Base-by-base conservation (phyloP, 768 basidiomycete species). In the Calocybe cyanea region DNA sequence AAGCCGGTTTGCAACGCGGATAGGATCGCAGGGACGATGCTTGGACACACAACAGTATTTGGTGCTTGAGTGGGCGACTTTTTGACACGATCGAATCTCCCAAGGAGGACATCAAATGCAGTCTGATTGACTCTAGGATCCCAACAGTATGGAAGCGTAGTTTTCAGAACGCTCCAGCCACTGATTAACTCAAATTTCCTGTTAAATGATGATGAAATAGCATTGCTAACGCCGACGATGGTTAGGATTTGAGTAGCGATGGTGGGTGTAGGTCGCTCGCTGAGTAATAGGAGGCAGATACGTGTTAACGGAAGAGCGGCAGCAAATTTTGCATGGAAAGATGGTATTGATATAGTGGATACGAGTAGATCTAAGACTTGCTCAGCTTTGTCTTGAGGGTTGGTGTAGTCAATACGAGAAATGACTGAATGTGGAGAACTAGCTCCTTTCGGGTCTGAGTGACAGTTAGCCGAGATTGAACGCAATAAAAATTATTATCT, bases 161-260 rank as follows among this genome's bases (percentile, higher is more conserved):
- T 73, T 59, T 81, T 85, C 28, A 95, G 60, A 2, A 86, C 71
- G 37, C 72, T 81, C 86, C 92, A 95, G 7, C 93, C 93, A 42
- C 83, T 84, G 30, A 88, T 81, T 1, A 87, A 68, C 60, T 94
- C 92, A 53, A 95, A 92, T 55, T 88, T 92, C 45, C 85, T 73
- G 37, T 68, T 75, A 66, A 93, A 96, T 2, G 81, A 76, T 8
- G 74, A 58, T 0, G 81, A 81, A 21, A 70, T 62, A 13, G 63
- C 64, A 21, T 84, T 68, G 47, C 81, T 75, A 43, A 83, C 68
- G 2, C 70, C 69, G 7, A 90, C 72, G 15, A 92, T 64, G 1
- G 63, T 63, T 1, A 91, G 68, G 32, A 90, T 71, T 51, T 81
- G 77, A 20, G 75, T 69, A 9, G 78, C 76, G 35, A 85, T 74